A percentile compares a stretch with the other conserved stretches of the same genome.
Conservation (phyloP, 2,329 filamentous ascomycete species). For the Coniochaeta sp. region DNA sequence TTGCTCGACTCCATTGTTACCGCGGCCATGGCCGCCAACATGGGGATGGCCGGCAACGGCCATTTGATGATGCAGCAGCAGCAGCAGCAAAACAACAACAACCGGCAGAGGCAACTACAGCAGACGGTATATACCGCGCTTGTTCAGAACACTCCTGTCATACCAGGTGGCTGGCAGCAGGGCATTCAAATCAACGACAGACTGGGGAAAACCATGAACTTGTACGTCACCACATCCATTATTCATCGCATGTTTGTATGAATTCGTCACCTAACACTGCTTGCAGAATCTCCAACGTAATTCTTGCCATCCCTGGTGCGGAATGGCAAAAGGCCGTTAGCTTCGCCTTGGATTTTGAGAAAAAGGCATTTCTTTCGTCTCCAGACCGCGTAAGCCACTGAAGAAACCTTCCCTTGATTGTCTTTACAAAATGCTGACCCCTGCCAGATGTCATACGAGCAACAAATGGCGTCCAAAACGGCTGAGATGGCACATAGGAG, state of each 20-base stretch:
- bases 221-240: constrained; percentile 19
- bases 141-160: constrained; percentile 15
- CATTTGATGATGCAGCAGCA: constrained; percentile 35
- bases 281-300: constrained; percentile 43
- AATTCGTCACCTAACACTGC: not conserved
- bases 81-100: constrained; percentile 6
- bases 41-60: constrained; percentile 46
- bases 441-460: constrained; percentile 41
- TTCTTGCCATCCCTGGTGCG: constrained; percentile 34
- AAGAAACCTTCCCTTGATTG: not conserved
- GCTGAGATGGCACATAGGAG: constrained; percentile 44
- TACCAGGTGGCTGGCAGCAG: constrained; percentile 21
- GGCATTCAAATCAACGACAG: constrained; percentile 22
- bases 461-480: constrained; percentile 35
- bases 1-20: constrained; percentile 10
- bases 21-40: constrained; percentile 54
- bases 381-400: constrained; percentile 36
- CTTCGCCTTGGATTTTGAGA: constrained; percentile 39
- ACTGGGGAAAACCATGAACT: constrained; percentile 23
- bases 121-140: constrained; percentile 14
- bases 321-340: constrained; percentile 34
- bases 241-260: not conserved
- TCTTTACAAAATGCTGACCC: constrained; percentile 16
- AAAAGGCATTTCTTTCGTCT: constrained; percentile 37
- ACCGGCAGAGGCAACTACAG: constrained; percentile 5